A percentile compares a stretch with the other conserved stretches of the same genome.
phyloP scores from a whole-genome alignment of 305 asterid species.

The Plantago rigida region DNA sequence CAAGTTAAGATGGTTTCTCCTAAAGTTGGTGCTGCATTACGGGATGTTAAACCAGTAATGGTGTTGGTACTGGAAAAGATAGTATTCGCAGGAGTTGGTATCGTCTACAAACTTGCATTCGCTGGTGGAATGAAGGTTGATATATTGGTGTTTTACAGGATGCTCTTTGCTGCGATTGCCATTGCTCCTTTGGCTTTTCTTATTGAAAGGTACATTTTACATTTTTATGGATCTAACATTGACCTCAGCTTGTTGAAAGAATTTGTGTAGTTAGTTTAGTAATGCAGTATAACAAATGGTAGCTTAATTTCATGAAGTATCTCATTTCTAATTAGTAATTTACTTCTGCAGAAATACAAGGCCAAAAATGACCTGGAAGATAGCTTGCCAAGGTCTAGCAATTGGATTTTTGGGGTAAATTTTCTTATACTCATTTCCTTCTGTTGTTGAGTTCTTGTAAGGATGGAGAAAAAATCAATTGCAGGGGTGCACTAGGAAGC shows the following conservation, averaged over 20 bases:
- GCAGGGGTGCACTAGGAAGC: conserved; percentile 31
- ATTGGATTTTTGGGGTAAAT: conserved; percentile 31
- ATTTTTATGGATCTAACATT: too few species aligned
- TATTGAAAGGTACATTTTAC: conserved; percentile 26
- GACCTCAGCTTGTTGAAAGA: too few species aligned
- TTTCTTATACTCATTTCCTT: not conserved
- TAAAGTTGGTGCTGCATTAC: not conserved
- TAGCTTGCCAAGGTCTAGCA: conserved; percentile 25
- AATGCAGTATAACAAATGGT: too few species aligned
- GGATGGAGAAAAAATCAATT: not conserved
- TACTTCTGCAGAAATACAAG: conserved; percentile 26
- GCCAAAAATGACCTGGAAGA: conserved; percentile 28
- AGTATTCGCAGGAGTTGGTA: conserved; percentile 23
- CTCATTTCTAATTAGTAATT: too few species aligned
- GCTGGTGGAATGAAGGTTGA: conserved; percentile 29
- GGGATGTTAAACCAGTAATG: conserved; percentile 18
- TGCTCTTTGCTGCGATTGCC: conserved; percentile 28
- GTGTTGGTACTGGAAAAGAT: conserved; percentile 26
- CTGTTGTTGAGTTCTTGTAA: not conserved
- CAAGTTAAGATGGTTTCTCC: conserved; percentile 4
- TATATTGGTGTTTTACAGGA: conserved; percentile 29
- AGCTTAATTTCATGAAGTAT: too few species aligned
- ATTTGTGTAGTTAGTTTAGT: too few species aligned
- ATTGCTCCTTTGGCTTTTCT: conserved; percentile 34
- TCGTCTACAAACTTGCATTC: conserved; percentile 28